Evolutionary conservation across 345 rosid species (phyloP), one percentile per base, ranked within the genome.

Genomic region (Lumnitzera racemosa): DNA sequence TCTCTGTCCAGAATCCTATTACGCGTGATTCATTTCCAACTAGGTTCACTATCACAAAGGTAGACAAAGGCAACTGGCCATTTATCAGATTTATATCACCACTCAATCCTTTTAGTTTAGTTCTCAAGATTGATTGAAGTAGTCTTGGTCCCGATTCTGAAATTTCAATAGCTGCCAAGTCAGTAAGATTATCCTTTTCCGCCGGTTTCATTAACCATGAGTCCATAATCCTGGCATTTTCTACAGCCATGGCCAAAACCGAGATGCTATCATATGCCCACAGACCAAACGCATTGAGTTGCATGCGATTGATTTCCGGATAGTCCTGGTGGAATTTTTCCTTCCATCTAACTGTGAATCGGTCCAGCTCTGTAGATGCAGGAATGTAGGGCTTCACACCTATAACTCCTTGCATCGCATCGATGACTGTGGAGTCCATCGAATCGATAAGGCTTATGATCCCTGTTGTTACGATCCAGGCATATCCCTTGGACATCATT

Each of bases 401-500:
- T 29, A 29, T 29, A 29, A 70, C 83, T 10, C 83, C 83, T 48
- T 79, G 78, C 70, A 79, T 75, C 5, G 78, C 58, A 52, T 72
- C 72, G 27, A 65, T 17, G 13, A 52, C 64, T 0, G 36, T 0
- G 14, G 63, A 27, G 27, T 16, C 62, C 29, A 67, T 12, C 0
- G 61, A 47, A 5, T 15, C 24, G 58, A 70, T 54, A 17, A n/a
- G 2, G 81, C 64, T 47, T 4, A 69, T 51, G 17, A 72, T 57
- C 24, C 72, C 82, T 16, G 70, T 62, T 0, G 68, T 76, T 7
- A 70, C 43, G 10, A 88, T 64, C 91, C 96, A 88, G 13, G 69
- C 84, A 48, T 36, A 36, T 7, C 43, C 43, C 43, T 36, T 36
- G 43, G 43, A 36, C 43, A 36, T 36, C 43, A 36, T 88, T 29